A percentile compares a stretch with the other conserved stretches of the same genome.
phyloP scores from a whole-genome alignment of 2,329 filamentous ascomycete species.

The Ophiocordyceps camponoti-floridani region DNA sequence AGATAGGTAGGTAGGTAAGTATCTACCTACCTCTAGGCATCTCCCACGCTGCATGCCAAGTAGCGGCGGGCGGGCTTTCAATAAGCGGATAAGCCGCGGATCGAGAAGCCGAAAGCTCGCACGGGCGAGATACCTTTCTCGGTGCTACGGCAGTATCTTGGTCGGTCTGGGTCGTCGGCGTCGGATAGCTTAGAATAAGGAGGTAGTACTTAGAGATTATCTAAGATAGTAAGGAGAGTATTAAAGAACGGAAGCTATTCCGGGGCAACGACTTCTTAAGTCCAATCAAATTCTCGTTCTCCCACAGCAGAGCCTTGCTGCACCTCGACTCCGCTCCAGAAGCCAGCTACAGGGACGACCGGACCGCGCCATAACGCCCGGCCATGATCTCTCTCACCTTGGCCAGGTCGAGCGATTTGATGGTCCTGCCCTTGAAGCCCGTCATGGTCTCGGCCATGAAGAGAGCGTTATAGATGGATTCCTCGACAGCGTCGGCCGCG shows the following conservation, averaged over 20 bases:
- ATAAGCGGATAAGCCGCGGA: neutral
- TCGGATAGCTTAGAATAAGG: no score
- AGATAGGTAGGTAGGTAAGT: no score
- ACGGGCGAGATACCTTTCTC: no score
- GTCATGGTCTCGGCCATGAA: constrained; percentile 42
- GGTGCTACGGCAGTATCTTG: neutral
- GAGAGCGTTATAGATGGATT: constrained; percentile 46
- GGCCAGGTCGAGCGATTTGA: constrained; percentile 30
- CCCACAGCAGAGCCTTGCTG: neutral
- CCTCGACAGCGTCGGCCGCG: constrained; percentile 42
- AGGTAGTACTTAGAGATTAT: no score
- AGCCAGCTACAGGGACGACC: constrained; percentile 7
- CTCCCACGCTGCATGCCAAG: no score
- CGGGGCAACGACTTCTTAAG: no score
- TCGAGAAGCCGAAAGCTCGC: no score
- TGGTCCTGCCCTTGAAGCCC: constrained; percentile 28
- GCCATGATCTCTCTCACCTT: constrained; percentile 27
- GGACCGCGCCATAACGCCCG: constrained; percentile 5
- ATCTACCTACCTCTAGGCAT: no score
- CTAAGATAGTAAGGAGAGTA: no score
- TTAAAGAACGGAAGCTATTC: no score
- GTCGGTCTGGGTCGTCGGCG: no score
- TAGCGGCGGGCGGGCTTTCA: neutral
- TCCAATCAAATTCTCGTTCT: neutral
- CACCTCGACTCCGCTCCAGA: neutral